phyloP scores from a whole-genome alignment of 106 monocot genomes.

The Chionographis japonica region DNA sequence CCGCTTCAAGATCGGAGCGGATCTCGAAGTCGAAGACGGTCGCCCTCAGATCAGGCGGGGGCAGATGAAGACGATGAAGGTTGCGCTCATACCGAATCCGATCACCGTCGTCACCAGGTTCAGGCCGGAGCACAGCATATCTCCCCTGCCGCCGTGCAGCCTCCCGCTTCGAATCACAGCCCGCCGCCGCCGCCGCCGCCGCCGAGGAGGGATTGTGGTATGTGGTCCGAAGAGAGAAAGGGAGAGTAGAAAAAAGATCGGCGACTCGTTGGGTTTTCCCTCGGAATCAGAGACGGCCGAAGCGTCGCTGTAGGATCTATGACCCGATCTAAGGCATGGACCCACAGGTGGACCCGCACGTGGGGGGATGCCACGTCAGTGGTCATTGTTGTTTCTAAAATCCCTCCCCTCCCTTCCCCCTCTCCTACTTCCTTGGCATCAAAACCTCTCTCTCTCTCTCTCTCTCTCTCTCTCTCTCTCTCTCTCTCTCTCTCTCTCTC shows the following conservation, averaged over 20 bases:
- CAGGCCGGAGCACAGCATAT: conserved; percentile 43
- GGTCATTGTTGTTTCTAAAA: not conserved
- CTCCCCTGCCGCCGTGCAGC: not conserved
- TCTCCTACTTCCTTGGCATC: not conserved
- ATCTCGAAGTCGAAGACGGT: conserved; percentile 53
- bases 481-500: not conserved
- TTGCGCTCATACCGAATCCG: conserved; percentile 80
- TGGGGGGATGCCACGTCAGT: conserved; percentile 25
- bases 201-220: not conserved
- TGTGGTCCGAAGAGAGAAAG: too few relatives aligned
- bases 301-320: conserved; percentile 15
- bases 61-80: conserved; percentile 79
- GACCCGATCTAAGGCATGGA: conserved; percentile 19
- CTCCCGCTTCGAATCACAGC: not conserved
- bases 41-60: conserved; percentile 64
- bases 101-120: conserved; percentile 74
- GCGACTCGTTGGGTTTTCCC: not conserved
- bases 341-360: conserved; percentile 19
- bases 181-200: not conserved
- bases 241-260: not conserved
- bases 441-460: conserved; percentile 7
- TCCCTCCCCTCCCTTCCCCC: not conserved
- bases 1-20: conserved; percentile 43
- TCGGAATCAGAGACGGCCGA: too few relatives aligned
- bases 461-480: not conserved